These are phyloP conservation scores for Echria macrotheca DNA, from an alignment of 495 filamentous ascomycete species.

Conservation along the genomic window DNA sequence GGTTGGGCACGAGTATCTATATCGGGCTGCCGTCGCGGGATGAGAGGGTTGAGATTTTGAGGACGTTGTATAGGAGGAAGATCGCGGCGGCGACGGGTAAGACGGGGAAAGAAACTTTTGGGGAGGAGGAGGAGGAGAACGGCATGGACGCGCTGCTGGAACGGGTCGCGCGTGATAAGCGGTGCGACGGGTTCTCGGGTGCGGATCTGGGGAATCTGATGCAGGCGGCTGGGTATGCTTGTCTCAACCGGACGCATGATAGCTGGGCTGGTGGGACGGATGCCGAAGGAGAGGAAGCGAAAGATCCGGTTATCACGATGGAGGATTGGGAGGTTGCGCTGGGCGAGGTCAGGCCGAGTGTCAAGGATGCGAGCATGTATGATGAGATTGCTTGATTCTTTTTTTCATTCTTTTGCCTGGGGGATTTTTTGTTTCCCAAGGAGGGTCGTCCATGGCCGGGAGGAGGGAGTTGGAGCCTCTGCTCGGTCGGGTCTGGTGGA, in stretches of 20 bases:
- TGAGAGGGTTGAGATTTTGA: constrained; percentile 81
- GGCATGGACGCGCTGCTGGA: constrained; percentile 33
- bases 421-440: too few relatives aligned
- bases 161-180: constrained; percentile 55
- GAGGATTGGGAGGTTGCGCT: constrained; percentile 76
- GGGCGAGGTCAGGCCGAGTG: constrained; percentile 68
- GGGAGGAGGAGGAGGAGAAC: not conserved
- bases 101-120: constrained; percentile 28
- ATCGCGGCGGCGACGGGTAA: constrained; percentile 33
- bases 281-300: constrained; percentile 17
- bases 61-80: constrained; percentile 66
- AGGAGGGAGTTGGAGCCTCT: too few relatives aligned
- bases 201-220: constrained; percentile 80
- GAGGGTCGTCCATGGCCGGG: too few relatives aligned
- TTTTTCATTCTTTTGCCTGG: too few relatives aligned
- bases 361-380: constrained; percentile 51
- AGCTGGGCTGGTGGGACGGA: not conserved
- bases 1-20: constrained; percentile 83
- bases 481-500: too few relatives aligned
- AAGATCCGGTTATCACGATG: constrained; percentile 51
- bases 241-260: constrained; percentile 28
- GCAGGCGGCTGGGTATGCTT: constrained; percentile 69
- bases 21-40: constrained; percentile 76
- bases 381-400: constrained; percentile 14
- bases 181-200: constrained; percentile 82